Conservation (phyloP, 2,329 filamentous ascomycete species). For the Alternaria brassicae region DNA sequence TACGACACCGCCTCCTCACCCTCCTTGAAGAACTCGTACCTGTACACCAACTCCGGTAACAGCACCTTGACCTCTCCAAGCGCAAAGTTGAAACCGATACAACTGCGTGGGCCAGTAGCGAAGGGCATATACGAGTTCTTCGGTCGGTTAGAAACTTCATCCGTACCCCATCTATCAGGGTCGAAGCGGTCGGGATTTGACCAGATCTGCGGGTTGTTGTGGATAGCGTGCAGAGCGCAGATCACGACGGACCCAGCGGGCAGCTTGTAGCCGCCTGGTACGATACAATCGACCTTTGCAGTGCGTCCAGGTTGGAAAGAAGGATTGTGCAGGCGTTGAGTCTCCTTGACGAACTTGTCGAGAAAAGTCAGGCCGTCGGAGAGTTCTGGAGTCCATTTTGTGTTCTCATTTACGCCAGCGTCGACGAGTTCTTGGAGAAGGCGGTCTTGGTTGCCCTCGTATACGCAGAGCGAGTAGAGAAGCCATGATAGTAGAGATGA, state of each 20-base stretch:
- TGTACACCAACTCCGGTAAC: slow-evolving; percentile 15
- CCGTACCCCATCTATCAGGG: slow-evolving; percentile 66
- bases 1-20: slow-evolving; percentile 16
- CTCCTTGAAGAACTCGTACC: slow-evolving; percentile 21
- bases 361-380: slow-evolving; percentile 28
- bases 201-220: slow-evolving; percentile 64
- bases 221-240: slow-evolving; percentile 55
- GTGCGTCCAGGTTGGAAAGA: slow-evolving; percentile 60
- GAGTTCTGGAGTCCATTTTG: slow-evolving; percentile 27
- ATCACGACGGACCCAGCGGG: slow-evolving; percentile 62
- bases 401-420: slow-evolving; percentile 24
- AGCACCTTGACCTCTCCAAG: slow-evolving; percentile 19
- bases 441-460: slow-evolving; percentile 28
- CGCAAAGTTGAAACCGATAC: slow-evolving; percentile 24
- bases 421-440: slow-evolving; percentile 32
- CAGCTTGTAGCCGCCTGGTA: slow-evolving; percentile 66
- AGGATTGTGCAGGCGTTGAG: slow-evolving; percentile 29
- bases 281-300: slow-evolving; percentile 61
- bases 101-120: slow-evolving; percentile 17
- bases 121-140: slow-evolving; percentile 25
- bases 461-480: slow-evolving; percentile 26
- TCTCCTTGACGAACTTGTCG: slow-evolving; percentile 34
- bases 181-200: slow-evolving; percentile 65
- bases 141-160: slow-evolving; percentile 49
- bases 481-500: slow-evolving; percentile 33